Evolutionary conservation across 2,329 filamentous ascomycete genomes (phyloP), one percentile per base, ranked within the genome.

Genomic region (Diaporthe australafricana): DNA sequence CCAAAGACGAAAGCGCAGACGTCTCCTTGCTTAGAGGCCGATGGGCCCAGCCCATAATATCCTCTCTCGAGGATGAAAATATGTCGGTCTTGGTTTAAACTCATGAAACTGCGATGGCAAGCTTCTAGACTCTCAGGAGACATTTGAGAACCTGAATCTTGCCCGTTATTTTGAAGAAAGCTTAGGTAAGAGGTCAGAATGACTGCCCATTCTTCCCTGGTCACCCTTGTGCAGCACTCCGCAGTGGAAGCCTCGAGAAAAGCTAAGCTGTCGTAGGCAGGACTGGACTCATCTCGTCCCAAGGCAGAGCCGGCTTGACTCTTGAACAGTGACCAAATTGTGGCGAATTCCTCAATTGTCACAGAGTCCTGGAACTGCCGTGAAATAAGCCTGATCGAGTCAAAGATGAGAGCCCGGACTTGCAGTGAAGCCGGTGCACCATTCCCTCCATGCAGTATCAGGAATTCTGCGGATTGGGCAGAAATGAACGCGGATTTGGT

Each of bases 41-140:
- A 22, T n/a, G 52, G 25, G 9, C 30, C 52, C 8, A 56, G 11
- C 20, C 52, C 52, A 38, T 22, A 16, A 38, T n/a, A 38, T 14
- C 52, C 52, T 14, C 20, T 56, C 11, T 35, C 5, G 5, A 56
- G 52, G 8, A 7, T 12, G 52, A 56, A 56, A 3, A 22, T 2
- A 14, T 22, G 52, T 20, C 8, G 12, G 0, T 55, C 0, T 0
- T n/a, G 6, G 17, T 7, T 27, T 32, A 9, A 0, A 0, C 3
- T 2, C 17, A 55, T 55, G 3, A 56, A n/a, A 2, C 7, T 3
- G 5, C 9, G 30, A 56, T 35, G 30, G 20, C 30, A 56, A 12
- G 2, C 35, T 35, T 38, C 17, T 14, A 56, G n/a, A n/a, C n/a
- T 8, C 5, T 35, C 30, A 22, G 30, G 30, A n/a, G 9, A 35